These are phyloP conservation scores for Pinus taeda DNA, from an alignment of 75 land plant genomes.

Conservation along the genomic window DNA sequence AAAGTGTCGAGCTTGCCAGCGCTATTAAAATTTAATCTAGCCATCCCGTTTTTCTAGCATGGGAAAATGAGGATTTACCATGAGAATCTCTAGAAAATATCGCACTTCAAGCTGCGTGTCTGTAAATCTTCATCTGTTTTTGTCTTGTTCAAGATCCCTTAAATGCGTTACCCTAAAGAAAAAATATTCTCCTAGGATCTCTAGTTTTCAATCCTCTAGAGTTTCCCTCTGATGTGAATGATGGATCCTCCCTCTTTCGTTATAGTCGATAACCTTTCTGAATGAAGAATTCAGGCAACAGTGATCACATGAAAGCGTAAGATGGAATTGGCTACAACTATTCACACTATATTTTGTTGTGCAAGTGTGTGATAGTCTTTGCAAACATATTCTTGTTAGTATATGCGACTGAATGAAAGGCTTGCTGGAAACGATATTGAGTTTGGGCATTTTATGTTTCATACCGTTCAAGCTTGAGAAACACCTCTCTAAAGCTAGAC, in stretches of 20 bases:
- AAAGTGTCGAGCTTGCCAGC: not conserved
- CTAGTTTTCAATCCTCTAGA: not conserved
- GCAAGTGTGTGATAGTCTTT: not conserved
- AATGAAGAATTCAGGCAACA: not conserved
- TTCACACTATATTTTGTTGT: not conserved
- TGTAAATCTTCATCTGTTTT: not conserved
- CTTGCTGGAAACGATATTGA: not conserved
- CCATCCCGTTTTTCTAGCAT: not conserved
- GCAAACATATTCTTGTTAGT: constrained; percentile 5
- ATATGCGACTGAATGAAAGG: not conserved
- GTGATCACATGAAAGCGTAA: not conserved
- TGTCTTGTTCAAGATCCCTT: not conserved
- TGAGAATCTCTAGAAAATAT: not conserved
- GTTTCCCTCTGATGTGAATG: not conserved
- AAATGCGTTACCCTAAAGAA: not conserved
- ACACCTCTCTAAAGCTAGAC: not conserved
- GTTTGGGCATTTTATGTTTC: not conserved
- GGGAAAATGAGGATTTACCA: not conserved
- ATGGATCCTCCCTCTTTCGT: not conserved
- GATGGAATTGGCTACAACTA: not conserved
- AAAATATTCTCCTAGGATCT: not conserved
- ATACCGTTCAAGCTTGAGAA: not conserved
- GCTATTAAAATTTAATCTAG: not conserved
- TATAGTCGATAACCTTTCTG: not conserved
- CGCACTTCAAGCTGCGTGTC: not conserved